Base-by-base conservation (phyloP, 2,329 filamentous ascomycete genomes). In the Blumeria hordei region DNA sequence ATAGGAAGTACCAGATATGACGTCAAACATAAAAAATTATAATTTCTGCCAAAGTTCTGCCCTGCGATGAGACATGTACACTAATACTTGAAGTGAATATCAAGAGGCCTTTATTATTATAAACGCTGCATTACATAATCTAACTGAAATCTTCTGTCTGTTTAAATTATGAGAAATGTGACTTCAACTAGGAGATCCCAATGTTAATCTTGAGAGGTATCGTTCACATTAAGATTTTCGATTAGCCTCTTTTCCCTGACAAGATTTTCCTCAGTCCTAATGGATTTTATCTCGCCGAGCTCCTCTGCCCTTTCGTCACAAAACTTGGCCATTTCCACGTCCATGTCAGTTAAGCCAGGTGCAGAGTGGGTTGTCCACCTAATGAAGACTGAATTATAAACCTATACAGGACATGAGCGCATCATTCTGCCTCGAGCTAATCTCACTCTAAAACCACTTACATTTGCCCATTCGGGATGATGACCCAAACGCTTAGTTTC, bases 391-490 rank as follows among this genome's bases (percentile, higher is more conserved):
- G 75, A 80, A 64, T 83, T 85, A 67, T 81, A 86, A 8, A 83
- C 74, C 79, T 82, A 51, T 16, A 14, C 33, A 36, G 32, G 6
- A 9, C 39, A 43, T 43, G 14, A 16, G 18, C 18, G 10, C 6
- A n/a, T 12, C 18, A 12, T 12, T 14, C 14, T 12, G 10, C 18
- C n/a, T 11, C 11, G 18, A 8, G 39, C 21, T 28, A 28, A 28
- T 28, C 21, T 43, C 14, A 12, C 6, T 6, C 39, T 16, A 12
- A n/a, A 3, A n/a, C n/a, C 32, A 65, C 71, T 60, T 67, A 81
- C 81, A 63, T 87, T 86, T 2, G 79, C 81, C 82, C 82, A 86
- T 65, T 86, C 82, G 0, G 83, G 82, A 62, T 87, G 83, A 64
- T 87, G 83, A 61, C 78, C 82, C 62, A 75, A 73, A 39, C 75